Evolutionary conservation across 2,329 filamentous ascomycete genomes (phyloP), one percentile per base, ranked within the genome.

Genomic region (Xylaria multiplex): DNA sequence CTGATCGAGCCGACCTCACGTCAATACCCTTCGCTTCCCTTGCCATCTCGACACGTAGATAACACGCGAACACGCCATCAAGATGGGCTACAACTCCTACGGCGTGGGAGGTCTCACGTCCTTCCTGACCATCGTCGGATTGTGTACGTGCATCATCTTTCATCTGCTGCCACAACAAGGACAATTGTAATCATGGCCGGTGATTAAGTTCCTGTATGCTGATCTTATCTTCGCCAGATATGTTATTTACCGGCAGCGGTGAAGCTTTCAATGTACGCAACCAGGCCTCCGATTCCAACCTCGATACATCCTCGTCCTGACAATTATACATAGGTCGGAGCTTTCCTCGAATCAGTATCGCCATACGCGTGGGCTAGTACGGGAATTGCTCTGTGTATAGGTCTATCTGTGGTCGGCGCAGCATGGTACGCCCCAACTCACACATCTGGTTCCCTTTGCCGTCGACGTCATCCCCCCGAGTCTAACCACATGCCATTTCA

Each of bases 211-310:
- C 61, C 53, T 40, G 27, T 52, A 54, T 52, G 54, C 66, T 69
- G 50, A 70, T 55, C 2, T 0, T 49, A 16, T 40, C 3, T 22
- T 43, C 5, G 22, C 70, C 80, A 99, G 96, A 99, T 82, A 96
- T 99, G 93, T 93, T 99, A 79, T 97, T 99, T 79, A 96, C 96
- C 77, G 93, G 93, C 77, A 93, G 92, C 80, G 96, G 96, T 78
- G 95, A 99, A 86, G 85, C 91, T 66, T 99, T 99, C 83, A 97
- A 99, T 83, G 93, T 93, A 87, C 69, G 88, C 77, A 57, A 22
- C 61, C 37, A 49, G 16, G 24, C 52, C 27, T 27, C 9, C 16
- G 50, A 24, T 14, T 8, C 22, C 19, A 43, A 45, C 19, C 49
- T 42, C 52, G 53, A 53, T 19, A 56, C 37, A 48, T 65, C 65